Evolutionary conservation across 208 protist genomes (phyloP).

Genomic region (Trypanosoma cruzi): DNA sequence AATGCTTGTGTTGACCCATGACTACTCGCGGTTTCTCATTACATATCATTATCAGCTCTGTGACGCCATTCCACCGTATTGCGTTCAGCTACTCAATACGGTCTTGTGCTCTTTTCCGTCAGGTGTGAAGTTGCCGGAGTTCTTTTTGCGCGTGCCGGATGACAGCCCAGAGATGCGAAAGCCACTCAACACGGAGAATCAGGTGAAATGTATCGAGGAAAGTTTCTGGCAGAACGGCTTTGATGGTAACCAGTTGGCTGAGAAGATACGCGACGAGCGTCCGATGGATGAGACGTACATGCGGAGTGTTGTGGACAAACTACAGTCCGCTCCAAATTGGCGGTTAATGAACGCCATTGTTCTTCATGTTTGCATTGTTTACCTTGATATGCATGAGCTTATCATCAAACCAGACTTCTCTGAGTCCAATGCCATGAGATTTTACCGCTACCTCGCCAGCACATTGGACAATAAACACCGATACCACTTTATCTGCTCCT

Average conservation of each 20-base stretch:
- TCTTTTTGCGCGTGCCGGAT: constrained; percentile 79
- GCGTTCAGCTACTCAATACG: constrained; percentile 98
- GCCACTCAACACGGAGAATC: constrained; percentile 75
- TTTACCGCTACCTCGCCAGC: constrained; percentile 94
- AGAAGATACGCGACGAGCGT: constrained; percentile 44
- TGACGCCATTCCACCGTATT: constrained; percentile 95
- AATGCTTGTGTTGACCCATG: constrained; percentile 98
- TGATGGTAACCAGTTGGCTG: constrained; percentile 50
- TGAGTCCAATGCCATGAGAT: constrained; percentile 92
- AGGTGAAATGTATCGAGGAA: constrained; percentile 81
- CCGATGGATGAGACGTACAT: constrained; percentile 42
- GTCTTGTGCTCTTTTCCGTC: constrained; percentile 98
- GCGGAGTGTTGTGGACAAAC: constrained; percentile 24
- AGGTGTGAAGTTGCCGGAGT: constrained; percentile 95
- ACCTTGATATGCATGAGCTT: constrained; percentile 44
- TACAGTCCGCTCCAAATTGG: constrained; percentile 81
- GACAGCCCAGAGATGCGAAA: constrained; percentile 93
- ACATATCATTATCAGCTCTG: constrained; percentile 97
- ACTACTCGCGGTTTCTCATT: constrained; percentile 99
- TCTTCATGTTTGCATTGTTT: constrained; percentile 93
- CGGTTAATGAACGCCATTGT: constrained; percentile 97
- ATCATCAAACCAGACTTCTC: constrained; percentile 28
- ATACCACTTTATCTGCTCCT: constrained; percentile 97
- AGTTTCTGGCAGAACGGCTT: constrained; percentile 51
- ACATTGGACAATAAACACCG: constrained; percentile 94